Evolutionary conservation across 2,329 filamentous ascomycete genomes (phyloP).

Genomic region (Fusarium sp.): DNA sequence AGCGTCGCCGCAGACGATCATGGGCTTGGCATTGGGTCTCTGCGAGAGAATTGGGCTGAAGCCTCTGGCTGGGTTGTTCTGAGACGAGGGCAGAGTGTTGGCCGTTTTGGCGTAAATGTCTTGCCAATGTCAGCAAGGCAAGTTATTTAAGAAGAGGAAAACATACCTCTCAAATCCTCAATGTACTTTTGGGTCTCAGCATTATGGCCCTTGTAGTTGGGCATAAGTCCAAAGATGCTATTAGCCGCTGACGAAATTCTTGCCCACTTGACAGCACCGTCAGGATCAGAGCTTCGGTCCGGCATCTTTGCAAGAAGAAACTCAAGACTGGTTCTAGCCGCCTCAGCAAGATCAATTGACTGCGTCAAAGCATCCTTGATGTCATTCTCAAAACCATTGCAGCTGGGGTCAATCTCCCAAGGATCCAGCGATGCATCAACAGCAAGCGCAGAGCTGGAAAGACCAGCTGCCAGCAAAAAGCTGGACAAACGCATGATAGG

Average conservation of each 20-base stretch:
- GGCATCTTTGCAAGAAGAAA: neutral
- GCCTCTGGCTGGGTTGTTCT: conserved; percentile 2
- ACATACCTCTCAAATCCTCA: neutral
- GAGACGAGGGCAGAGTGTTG: neutral
- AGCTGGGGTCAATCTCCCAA: conserved; percentile 8
- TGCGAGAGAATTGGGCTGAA: neutral
- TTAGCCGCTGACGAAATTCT: neutral
- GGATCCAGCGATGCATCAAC: conserved; percentile 1
- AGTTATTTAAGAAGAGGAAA: fast-evolving
- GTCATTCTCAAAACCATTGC: conserved; percentile 1
- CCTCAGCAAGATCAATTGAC: conserved; percentile 13
- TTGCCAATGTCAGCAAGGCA: neutral
- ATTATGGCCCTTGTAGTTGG: neutral
- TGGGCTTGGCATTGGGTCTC: conserved; percentile 1
- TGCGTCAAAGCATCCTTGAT: conserved; percentile 7
- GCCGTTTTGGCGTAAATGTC: neutral
- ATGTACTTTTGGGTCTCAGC: neutral
- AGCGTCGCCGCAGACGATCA: neutral
- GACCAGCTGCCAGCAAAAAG: neutral
- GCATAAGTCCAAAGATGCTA: neutral
- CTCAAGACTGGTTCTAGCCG: conserved; percentile 1
- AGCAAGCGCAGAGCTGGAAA: neutral
- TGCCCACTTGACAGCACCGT: neutral
- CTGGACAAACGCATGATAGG: neutral
- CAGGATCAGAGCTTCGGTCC: neutral